Conservation (phyloP, 345 rosid genomes). For the Arabis hirsuta region DNA sequence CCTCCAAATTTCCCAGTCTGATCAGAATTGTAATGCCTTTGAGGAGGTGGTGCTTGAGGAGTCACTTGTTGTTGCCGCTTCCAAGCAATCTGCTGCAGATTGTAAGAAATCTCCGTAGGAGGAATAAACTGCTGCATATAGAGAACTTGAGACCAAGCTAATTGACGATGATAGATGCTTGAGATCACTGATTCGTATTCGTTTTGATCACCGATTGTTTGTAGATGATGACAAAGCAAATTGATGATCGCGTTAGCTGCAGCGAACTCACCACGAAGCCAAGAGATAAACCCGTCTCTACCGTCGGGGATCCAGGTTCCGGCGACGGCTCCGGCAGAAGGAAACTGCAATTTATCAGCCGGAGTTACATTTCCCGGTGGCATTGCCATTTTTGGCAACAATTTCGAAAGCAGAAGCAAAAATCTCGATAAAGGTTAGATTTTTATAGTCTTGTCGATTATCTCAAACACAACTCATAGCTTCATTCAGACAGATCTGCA, state of each 20-base stretch:
- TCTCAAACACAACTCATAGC: conserved; percentile 33
- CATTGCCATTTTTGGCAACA: conserved; percentile 69
- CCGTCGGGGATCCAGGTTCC: conserved; percentile 70
- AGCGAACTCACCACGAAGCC: conserved; percentile 91
- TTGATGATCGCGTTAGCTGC: conserved; percentile 94
- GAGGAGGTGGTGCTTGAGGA: conserved; percentile 40
- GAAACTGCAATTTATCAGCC: conserved; percentile 71
- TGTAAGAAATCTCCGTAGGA: conserved; percentile 55
- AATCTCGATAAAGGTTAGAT: background rate
- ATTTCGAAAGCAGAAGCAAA: background rate
- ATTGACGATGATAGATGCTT: conserved; percentile 74
- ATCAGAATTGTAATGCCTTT: conserved; percentile 52
- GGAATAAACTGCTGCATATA: conserved; percentile 85
- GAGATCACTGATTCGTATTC: conserved; percentile 68
- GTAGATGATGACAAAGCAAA: conserved; percentile 69
- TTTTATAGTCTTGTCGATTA: background rate
- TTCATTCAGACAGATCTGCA: conserved; percentile 40
- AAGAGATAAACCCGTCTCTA: conserved; percentile 78
- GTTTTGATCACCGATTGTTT: conserved; percentile 64
- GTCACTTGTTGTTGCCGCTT: conserved; percentile 60
- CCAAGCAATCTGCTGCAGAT: conserved; percentile 74
- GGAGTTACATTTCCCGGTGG: conserved; percentile 68
- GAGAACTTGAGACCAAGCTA: conserved; percentile 75
- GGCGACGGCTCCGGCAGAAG: conserved; percentile 34
- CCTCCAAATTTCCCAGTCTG: conserved; percentile 51